Conservation (phyloP, 768 basidiomycete species). For the Rhodotorula babjevae region DNA sequence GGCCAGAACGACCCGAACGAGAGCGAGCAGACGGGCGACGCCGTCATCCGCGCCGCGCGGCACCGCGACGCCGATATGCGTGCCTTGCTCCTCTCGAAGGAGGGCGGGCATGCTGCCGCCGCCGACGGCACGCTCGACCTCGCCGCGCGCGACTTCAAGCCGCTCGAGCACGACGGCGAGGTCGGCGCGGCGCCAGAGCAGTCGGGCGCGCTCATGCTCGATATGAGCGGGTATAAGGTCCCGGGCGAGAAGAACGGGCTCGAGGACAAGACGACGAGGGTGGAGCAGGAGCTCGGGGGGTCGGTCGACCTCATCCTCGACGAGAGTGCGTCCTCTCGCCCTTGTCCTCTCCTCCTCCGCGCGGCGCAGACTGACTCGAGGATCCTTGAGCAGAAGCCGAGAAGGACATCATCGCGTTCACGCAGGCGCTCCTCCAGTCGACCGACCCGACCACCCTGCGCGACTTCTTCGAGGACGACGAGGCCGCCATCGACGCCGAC, state of each 20-base stretch:
- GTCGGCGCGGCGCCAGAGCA: constrained; percentile 21
- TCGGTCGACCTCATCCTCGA: constrained; percentile 5
- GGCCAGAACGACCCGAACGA: neutral
- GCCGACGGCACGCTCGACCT: neutral
- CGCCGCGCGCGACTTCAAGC: neutral
- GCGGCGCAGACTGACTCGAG: too few species aligned
- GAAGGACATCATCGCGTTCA: constrained; percentile 39
- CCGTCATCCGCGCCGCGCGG: constrained; percentile 30
- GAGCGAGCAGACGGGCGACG: constrained; percentile 25
- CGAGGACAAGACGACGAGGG: constrained; percentile 6
- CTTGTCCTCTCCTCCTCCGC: too few species aligned
- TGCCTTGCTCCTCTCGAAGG: constrained; percentile 8
- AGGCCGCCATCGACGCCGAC: neutral
- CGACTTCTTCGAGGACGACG: constrained; percentile 27
- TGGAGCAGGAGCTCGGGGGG: constrained; percentile 17
- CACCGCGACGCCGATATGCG: constrained; percentile 21
- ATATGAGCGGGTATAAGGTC: constrained; percentile 75
- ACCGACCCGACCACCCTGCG: constrained; percentile 37
- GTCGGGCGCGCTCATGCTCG: constrained; percentile 60
- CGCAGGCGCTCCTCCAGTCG: constrained; percentile 34
- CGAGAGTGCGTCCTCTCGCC: constrained; percentile 14
- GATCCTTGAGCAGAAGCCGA: constrained; percentile 16
- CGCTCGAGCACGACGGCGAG: constrained; percentile 6
- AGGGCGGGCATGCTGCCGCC: neutral
- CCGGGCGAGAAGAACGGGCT: constrained; percentile 36